Percentiles rank a stretch among this genome's conserved stretches.
Evolutionary conservation across 306 rosid genomes (phyloP).

Genomic region (Canavalia ensiformis): DNA sequence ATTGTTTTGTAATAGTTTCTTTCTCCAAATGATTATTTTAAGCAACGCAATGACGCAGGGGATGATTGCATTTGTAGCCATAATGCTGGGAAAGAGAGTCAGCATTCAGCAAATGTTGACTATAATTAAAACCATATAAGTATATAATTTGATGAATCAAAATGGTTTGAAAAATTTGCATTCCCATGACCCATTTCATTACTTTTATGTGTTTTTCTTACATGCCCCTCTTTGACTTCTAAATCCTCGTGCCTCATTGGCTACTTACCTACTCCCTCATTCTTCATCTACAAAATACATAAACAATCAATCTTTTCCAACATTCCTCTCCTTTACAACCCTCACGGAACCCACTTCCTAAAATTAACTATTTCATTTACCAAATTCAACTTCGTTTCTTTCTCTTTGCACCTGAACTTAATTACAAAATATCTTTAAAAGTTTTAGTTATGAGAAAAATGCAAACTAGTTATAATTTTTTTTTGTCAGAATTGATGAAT

Average conservation of each 20-base stretch:
- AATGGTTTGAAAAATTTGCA: constrained; percentile 45
- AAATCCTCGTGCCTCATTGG: not conserved
- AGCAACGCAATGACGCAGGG: constrained; percentile 11
- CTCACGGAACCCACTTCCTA: not conserved
- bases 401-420: not conserved
- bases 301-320: not conserved
- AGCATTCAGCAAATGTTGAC: constrained; percentile 57
- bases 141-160: constrained; percentile 2
- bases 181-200: not conserved
- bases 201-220: constrained; percentile 10
- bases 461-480: not conserved
- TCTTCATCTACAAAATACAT: not conserved
- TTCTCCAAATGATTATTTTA: not conserved
- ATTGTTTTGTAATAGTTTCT: not conserved
- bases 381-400: not conserved
- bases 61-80: constrained; percentile 16
- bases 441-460: not conserved
- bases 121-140: not conserved
- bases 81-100: constrained; percentile 14
- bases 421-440: not conserved
- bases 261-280: constrained; percentile 41
- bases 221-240: constrained; percentile 34
- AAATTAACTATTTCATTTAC: not conserved
- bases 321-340: constrained; percentile 1
- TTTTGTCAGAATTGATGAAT: not conserved